Percentiles rank a stretch among this genome's conserved stretches.
These are phyloP conservation scores for Agrocybe pediades DNA, from an alignment of 768 basidiomycete species.

Conservation along the genomic window DNA sequence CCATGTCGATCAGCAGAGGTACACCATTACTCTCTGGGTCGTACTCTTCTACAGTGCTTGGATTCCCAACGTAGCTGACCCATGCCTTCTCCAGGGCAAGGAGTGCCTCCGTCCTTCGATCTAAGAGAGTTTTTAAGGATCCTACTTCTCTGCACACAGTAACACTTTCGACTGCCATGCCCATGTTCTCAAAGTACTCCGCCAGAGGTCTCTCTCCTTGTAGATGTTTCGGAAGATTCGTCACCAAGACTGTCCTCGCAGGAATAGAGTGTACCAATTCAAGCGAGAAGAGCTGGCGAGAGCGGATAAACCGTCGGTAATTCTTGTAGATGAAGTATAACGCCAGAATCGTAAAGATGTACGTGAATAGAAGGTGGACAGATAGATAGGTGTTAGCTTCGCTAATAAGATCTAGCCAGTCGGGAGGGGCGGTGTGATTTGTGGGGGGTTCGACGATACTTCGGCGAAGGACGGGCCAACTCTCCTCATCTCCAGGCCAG, in stretches of 20 bases:
- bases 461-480: conserved; percentile 44
- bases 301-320: conserved; percentile 85
- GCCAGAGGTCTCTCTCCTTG: conserved; percentile 84
- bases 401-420: conserved; percentile 89
- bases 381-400: conserved; percentile 90
- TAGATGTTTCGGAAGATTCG: conserved; percentile 81
- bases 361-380: conserved; percentile 90
- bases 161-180: conserved; percentile 88
- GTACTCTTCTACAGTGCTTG: conserved; percentile 81
- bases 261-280: conserved; percentile 95
- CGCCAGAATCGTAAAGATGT: conserved; percentile 86
- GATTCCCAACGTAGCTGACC: conserved; percentile 93
- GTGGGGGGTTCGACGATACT: conserved; percentile 21
- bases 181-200: conserved; percentile 92
- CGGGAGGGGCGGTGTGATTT: conserved; percentile 38
- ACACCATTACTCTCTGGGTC: conserved; percentile 63
- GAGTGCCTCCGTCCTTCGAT: conserved; percentile 79
- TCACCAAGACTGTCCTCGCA: conserved; percentile 89
- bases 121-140: conserved; percentile 69
- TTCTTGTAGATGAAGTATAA: conserved; percentile 88
- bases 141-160: conserved; percentile 85
- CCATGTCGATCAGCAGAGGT: conserved; percentile 51
- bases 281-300: conserved; percentile 91
- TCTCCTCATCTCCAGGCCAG: conserved; percentile 40
- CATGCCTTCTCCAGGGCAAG: conserved; percentile 81